These are phyloP conservation scores for Apiospora rasikravindrae DNA, from an alignment of 2,329 filamentous ascomycete species.

Conservation along the genomic window DNA sequence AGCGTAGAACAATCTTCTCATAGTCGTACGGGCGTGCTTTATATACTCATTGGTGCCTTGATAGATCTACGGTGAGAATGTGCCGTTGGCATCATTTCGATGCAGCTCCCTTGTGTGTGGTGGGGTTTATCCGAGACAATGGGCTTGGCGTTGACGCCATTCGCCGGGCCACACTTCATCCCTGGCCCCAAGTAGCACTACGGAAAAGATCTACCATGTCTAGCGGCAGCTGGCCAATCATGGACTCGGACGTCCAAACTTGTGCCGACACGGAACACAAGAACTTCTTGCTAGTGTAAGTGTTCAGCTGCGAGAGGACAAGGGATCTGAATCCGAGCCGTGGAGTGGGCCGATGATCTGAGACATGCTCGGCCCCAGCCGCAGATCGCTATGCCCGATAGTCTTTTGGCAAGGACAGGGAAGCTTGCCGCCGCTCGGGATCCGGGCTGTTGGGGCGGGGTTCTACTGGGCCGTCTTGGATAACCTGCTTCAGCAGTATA, in stretches of 20 bases:
- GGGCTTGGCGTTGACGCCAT: background rate
- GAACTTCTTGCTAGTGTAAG: background rate
- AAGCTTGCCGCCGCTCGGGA: background rate
- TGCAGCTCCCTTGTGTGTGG: background rate
- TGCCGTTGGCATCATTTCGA: background rate
- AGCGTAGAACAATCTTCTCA: background rate
- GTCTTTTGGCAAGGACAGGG: background rate
- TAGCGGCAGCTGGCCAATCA: background rate
- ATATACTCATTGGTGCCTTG: background rate
- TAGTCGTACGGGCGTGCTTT: background rate
- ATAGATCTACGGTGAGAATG: background rate
- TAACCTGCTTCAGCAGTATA: background rate
- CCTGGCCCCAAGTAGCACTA: background rate
- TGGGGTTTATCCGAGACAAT: conserved; percentile 4
- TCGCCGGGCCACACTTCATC: background rate
- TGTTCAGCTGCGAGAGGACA: no score
- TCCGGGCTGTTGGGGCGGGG: background rate
- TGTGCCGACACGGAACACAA: background rate
- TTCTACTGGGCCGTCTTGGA: background rate
- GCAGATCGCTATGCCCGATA: background rate
- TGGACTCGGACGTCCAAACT: background rate
- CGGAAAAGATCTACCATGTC: background rate
- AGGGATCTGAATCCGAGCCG: background rate
- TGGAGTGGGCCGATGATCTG: background rate
- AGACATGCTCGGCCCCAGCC: conserved; percentile 1